These are phyloP conservation scores for Ophiocordyceps australis DNA, from an alignment of 2,329 filamentous ascomycete species.

Conservation along the genomic window DNA sequence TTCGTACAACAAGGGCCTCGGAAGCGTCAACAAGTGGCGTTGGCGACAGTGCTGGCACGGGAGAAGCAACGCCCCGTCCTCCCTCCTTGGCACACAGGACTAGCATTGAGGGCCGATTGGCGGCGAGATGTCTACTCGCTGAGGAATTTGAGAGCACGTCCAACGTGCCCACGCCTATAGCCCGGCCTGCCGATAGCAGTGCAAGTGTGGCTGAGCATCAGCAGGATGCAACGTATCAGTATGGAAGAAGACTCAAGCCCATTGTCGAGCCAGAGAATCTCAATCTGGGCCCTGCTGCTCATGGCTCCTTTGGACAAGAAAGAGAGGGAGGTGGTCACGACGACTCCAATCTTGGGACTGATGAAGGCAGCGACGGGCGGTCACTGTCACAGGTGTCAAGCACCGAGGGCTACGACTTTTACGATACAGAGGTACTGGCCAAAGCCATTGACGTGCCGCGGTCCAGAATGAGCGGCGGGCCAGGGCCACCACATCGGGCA, in stretches of 20 bases:
- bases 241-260: constrained; percentile 22
- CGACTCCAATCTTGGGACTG: constrained; percentile 31
- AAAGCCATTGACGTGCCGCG: constrained; percentile 33
- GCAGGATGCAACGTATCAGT: constrained; percentile 10
- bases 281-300: constrained; percentile 26
- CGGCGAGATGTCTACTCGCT: constrained; percentile 25
- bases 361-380: constrained; percentile 27
- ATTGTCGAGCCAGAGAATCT: constrained; percentile 32
- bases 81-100: constrained; percentile 9
- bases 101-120: constrained; percentile 13
- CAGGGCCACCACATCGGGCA: constrained; percentile 12
- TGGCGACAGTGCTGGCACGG: constrained; percentile 7
- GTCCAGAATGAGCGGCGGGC: constrained; percentile 15
- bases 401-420: constrained; percentile 48
- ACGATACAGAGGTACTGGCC: constrained; percentile 35
- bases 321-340: constrained; percentile 22
- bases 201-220: constrained; percentile 4
- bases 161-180: constrained; percentile 41
- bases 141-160: constrained; percentile 45
- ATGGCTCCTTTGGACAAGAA: constrained; percentile 12
- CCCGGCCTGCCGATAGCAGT: constrained; percentile 25
- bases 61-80: constrained; percentile 19
- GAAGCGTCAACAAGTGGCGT: no score
- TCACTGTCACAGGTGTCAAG: constrained; percentile 26
- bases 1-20: constrained; percentile 8